These are phyloP conservation scores for Yamadazyma sp. DNA, from an alignment of 1,139 yeast species.

Conservation along the genomic window DNA sequence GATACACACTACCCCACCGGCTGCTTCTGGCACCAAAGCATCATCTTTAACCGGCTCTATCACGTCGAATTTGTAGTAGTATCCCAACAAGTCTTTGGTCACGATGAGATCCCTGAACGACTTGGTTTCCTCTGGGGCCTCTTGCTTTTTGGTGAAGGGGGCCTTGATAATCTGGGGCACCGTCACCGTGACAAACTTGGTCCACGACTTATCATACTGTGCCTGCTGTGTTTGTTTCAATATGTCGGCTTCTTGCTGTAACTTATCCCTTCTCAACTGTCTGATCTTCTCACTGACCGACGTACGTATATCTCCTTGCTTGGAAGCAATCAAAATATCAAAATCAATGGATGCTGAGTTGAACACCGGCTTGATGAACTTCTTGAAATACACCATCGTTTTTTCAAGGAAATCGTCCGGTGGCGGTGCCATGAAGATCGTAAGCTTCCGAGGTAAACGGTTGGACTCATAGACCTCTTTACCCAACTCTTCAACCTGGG, in stretches of 20 bases:
- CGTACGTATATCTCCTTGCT: slow-evolving; percentile 87
- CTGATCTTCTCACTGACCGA: slow-evolving; percentile 84
- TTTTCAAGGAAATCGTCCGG: slow-evolving; percentile 89
- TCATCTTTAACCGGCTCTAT: slow-evolving; percentile 36
- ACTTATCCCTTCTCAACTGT: slow-evolving; percentile 51
- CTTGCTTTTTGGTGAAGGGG: slow-evolving; percentile 14
- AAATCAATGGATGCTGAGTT: slow-evolving; percentile 87
- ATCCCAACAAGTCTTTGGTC: slow-evolving; percentile 59
- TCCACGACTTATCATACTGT: slow-evolving; percentile 15
- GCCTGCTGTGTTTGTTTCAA: slow-evolving; percentile 15
- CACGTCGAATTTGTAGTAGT: slow-evolving; percentile 42
- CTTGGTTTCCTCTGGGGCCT: slow-evolving; percentile 23
- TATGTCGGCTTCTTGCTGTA: background rate
- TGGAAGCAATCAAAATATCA: slow-evolving; percentile 68
- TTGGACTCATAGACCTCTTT: slow-evolving; percentile 33
- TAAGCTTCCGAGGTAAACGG: slow-evolving; percentile 68
- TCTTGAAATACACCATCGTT: slow-evolving; percentile 71
- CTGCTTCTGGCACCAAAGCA: slow-evolving; percentile 30
- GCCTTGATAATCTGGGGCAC: slow-evolving; percentile 11
- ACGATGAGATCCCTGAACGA: slow-evolving; percentile 45
- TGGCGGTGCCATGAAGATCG: slow-evolving; percentile 90
- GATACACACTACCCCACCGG: slow-evolving; percentile 87
- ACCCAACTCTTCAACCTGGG: slow-evolving; percentile 54
- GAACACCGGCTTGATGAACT: slow-evolving; percentile 82
- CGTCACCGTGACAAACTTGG: slow-evolving; percentile 15